Conservation (phyloP, 768 basidiomycete species). For the Pleurotus tuber-regium region DNA sequence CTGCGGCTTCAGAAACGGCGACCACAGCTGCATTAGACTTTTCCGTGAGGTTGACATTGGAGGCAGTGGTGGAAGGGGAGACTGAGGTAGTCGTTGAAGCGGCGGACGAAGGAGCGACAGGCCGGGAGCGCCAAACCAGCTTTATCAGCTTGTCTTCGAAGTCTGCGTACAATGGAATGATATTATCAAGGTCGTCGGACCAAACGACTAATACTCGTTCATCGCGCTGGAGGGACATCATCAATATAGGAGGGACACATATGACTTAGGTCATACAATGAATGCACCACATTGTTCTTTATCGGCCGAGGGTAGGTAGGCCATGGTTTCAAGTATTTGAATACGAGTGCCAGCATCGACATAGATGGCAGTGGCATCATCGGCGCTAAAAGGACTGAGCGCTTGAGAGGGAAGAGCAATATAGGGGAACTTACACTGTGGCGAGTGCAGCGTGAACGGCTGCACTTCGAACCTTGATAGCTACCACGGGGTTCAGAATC, state of each 20-base stretch:
- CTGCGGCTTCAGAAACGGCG: slow-evolving; percentile 27
- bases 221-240: slow-evolving; percentile 58
- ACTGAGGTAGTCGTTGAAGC: slow-evolving; percentile 36
- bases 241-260: slow-evolving; percentile 1
- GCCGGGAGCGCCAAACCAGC: slow-evolving; percentile 49
- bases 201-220: slow-evolving; percentile 82
- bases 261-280: slow-evolving; percentile 46
- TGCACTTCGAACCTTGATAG: slow-evolving; percentile 77
- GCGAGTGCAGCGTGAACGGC: slow-evolving; percentile 77
- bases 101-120: slow-evolving; percentile 33
- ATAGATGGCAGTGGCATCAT: slow-evolving; percentile 60
- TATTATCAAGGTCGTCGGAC: slow-evolving; percentile 79
- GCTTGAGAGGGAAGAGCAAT: slow-evolving; percentile 4
- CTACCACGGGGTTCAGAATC: slow-evolving; percentile 77
- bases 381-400: slow-evolving; percentile 37
- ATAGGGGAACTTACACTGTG: slow-evolving; percentile 51
- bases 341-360: slow-evolving; percentile 83
- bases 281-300: slow-evolving; percentile 93
- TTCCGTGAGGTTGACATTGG: slow-evolving; percentile 55
- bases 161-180: slow-evolving; percentile 71
- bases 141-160: slow-evolving; percentile 70
- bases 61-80: slow-evolving; percentile 46
- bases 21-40: slow-evolving; percentile 32
- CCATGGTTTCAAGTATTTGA: slow-evolving; percentile 75
- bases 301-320: slow-evolving; percentile 69